phyloP scores from a whole-genome alignment of 2,329 filamentous ascomycete genomes.

The Clonostachys chloroleuca region DNA sequence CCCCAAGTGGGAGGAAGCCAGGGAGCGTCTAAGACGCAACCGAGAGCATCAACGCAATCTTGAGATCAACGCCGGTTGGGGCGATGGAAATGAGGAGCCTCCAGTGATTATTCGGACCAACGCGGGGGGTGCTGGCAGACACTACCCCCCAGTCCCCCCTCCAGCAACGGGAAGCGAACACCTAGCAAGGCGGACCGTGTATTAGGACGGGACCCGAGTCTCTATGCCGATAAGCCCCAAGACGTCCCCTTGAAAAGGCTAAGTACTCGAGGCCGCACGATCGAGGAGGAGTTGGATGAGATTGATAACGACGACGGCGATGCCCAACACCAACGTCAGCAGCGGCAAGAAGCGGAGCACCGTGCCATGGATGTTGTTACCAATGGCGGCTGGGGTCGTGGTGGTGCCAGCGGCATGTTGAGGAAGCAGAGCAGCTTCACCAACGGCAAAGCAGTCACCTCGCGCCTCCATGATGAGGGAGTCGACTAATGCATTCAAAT shows the following conservation, averaged over 20 bases:
- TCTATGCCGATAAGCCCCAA: slow-evolving; percentile 45
- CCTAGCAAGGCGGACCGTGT: slow-evolving; percentile 56
- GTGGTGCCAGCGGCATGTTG: slow-evolving; percentile 37
- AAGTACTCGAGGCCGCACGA: slow-evolving; percentile 35
- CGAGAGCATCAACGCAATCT: slow-evolving; percentile 56
- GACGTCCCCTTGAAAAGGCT: slow-evolving; percentile 40
- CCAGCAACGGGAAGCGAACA: slow-evolving; percentile 22
- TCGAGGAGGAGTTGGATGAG: slow-evolving; percentile 36
- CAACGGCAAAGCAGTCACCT: neutral
- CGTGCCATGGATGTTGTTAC: slow-evolving; percentile 38
- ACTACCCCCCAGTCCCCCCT: slow-evolving; percentile 10
- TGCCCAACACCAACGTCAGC: slow-evolving; percentile 16
- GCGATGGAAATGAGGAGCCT: slow-evolving; percentile 19
- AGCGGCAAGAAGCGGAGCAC: slow-evolving; percentile 37
- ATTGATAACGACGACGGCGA: slow-evolving; percentile 27
- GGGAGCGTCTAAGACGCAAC: slow-evolving; percentile 56
- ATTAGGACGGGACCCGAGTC: slow-evolving; percentile 50
- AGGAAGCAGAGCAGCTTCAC: slow-evolving; percentile 16
- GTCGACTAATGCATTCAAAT: slow-evolving; percentile 18
- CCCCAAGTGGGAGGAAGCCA: slow-evolving; percentile 69
- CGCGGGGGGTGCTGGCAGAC: slow-evolving; percentile 13
- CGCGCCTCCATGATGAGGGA: slow-evolving; percentile 16
- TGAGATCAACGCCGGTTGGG: slow-evolving; percentile 67
- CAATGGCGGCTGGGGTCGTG: slow-evolving; percentile 29
- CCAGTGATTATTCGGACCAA: slow-evolving; percentile 7